Percentiles rank a stretch among this genome's conserved stretches.
Evolutionary conservation across 768 basidiomycete genomes (phyloP).

Genomic region (Lentinula lateritia): DNA sequence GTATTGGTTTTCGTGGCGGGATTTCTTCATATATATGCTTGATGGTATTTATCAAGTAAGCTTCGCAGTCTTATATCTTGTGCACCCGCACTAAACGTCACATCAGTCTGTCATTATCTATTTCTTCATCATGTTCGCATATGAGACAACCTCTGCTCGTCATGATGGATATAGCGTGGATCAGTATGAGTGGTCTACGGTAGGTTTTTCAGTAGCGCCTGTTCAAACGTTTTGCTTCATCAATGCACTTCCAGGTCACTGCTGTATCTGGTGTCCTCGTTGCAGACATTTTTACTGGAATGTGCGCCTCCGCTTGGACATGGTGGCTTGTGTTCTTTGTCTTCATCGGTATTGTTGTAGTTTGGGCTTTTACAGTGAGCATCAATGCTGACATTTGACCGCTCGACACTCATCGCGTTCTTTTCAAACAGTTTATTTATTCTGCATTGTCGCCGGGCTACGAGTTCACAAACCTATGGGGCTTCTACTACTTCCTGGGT

Average conservation of each 20-base stretch:
- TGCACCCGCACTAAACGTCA: not conserved
- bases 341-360: slow-evolving; percentile 70
- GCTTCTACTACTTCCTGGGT: slow-evolving; percentile 79
- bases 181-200: slow-evolving; percentile 81
- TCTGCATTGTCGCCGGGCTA: slow-evolving; percentile 78
- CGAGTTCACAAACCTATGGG: slow-evolving; percentile 65
- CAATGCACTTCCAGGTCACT: slow-evolving; percentile 55
- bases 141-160: slow-evolving; percentile 66
- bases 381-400: not conserved
- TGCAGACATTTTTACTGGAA: slow-evolving; percentile 83
- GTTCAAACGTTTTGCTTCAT: not conserved
- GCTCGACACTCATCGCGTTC: not conserved
- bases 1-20: slow-evolving; percentile 75
- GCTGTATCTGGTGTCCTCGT: slow-evolving; percentile 76
- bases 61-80: slow-evolving; percentile 6
- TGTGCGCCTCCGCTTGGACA: slow-evolving; percentile 88
- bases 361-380: slow-evolving; percentile 78
- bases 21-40: slow-evolving; percentile 78
- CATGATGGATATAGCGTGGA: slow-evolving; percentile 71
- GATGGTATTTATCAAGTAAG: slow-evolving; percentile 82
- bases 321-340: slow-evolving; percentile 88
- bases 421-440: slow-evolving; percentile 62
- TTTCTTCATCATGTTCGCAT: slow-evolving; percentile 83
- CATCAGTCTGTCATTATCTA: slow-evolving; percentile 79
- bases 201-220: slow-evolving; percentile 25